phyloP scores from a whole-genome alignment of 2,329 filamentous ascomycete genomes.

The Fusarium camptoceras region DNA sequence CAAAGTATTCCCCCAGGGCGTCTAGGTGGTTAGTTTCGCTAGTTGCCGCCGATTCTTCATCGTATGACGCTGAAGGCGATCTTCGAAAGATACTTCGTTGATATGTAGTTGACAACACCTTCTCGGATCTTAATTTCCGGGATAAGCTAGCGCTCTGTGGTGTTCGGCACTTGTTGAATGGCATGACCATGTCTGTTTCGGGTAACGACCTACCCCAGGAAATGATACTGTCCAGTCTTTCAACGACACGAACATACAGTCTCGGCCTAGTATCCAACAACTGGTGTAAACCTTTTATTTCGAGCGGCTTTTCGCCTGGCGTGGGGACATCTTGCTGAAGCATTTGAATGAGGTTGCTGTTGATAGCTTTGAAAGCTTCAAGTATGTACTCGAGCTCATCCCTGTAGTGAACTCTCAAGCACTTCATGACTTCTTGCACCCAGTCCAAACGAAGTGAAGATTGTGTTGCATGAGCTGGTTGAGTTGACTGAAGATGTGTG shows the following conservation, averaged over 20 bases:
- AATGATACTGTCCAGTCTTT: background rate
- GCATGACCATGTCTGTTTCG: background rate
- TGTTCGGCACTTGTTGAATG: background rate
- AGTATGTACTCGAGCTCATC: background rate
- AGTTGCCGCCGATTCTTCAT: no score
- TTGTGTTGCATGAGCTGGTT: no score
- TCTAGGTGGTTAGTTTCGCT: background rate
- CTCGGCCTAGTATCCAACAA: background rate
- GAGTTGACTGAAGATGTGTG: background rate
- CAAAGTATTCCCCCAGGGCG: background rate
- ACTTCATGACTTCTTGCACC: background rate
- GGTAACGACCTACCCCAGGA: background rate
- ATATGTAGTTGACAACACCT: background rate
- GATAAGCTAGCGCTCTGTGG: background rate
- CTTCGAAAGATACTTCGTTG: background rate
- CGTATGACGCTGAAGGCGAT: background rate
- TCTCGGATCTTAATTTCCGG: no score
- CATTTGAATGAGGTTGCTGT: background rate
- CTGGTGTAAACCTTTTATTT: no score
- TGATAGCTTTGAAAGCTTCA: background rate
- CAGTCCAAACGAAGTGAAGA: no score
- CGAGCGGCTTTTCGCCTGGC: no score
- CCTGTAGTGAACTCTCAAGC: background rate
- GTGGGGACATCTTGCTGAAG: background rate
- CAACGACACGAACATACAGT: background rate